Base-by-base conservation (phyloP, 2,329 filamentous ascomycete species). In the Scolecobasidium constrictum region DNA sequence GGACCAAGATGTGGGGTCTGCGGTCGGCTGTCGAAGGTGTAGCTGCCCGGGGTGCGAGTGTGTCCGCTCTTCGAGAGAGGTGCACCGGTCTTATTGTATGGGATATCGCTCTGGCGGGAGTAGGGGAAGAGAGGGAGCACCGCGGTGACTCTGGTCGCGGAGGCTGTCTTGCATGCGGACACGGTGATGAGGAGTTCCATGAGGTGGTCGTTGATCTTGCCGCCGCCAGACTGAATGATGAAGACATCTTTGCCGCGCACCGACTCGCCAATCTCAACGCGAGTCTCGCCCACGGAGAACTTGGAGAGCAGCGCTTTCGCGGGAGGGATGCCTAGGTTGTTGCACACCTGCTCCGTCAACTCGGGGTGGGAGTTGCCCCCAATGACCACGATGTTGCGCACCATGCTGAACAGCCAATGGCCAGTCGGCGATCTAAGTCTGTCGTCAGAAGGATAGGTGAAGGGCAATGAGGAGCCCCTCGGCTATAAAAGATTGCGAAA, bases 181-280 rank as follows among this genome's bases (percentile, higher is more conserved):
- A 96, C 90, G 68, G 92, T 94, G 67, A 96, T 95, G 62, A 94
- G 84, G 39, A 96, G 79, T 60, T 98, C 92, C 69, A 98, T 83
- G 50, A 98, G 78, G 66, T 94, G 81, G 66, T 98, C 92, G 61
- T 98, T 98, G 66, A 95, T 86, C 55, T 83, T 84, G 49, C 86
- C 87, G 53, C 86, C 86, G 53, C 86, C 87, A 34, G 86, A 92
- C 65, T 96, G 90, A 56, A 98, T 86, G 60, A 96, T 95, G 68
- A 93, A 98, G 61, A 95, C 92, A 77, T 98, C 92, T 64, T 98
- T 98, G 53, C 86, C 92, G 54, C 92, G 83, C 40, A 98, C 92
- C 12, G 87, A 94, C 64, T 98, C 92, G 61, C 88, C 77, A 57
- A 98, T 94, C 65, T 96, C 92, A 49, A 94, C 90, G 43, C 90